These are phyloP conservation scores for Malus hybrid DNA, from an alignment of 331 rosid genomes.

Conservation along the genomic window DNA sequence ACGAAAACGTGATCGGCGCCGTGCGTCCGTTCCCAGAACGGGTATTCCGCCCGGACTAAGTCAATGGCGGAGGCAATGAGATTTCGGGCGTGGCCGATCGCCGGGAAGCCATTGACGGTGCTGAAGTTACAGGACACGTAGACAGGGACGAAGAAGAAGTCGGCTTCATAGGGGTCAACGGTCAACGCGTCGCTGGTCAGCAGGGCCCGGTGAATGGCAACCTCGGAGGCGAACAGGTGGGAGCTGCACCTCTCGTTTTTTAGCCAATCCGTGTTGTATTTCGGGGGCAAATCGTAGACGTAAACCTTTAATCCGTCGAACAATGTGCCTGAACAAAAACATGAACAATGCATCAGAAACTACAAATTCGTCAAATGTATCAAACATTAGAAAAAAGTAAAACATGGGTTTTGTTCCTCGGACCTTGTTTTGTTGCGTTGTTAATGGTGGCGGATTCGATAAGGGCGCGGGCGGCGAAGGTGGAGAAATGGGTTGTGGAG, in stretches of 20 bases:
- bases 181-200: constrained; percentile 50
- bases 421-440: not conserved
- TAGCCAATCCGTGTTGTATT: constrained; percentile 63
- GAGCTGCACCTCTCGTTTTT: constrained; percentile 45
- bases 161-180: constrained; percentile 64
- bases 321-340: constrained; percentile 1
- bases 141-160: constrained; percentile 86
- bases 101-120: constrained; percentile 84
- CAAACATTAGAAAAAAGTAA: not conserved
- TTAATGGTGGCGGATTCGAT: constrained; percentile 28
- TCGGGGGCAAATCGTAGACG: constrained; percentile 63
- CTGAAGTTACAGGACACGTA: constrained; percentile 93
- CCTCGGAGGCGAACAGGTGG: constrained; percentile 81
- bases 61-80: constrained; percentile 57
- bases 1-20: constrained; percentile 91
- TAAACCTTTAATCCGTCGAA: constrained; percentile 51
- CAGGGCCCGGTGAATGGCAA: constrained; percentile 67
- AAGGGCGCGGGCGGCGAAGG: constrained; percentile 42
- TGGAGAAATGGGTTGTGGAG: constrained; percentile 27
- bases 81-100: constrained; percentile 85
- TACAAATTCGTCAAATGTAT: not conserved
- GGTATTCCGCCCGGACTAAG: constrained; percentile 38
- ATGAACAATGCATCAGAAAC: not conserved
- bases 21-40: constrained; percentile 66
- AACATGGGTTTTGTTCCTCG: not conserved